Evolutionary conservation across 1,139 yeast genomes (phyloP).

Genomic region (Kluyveromyces sp.): DNA sequence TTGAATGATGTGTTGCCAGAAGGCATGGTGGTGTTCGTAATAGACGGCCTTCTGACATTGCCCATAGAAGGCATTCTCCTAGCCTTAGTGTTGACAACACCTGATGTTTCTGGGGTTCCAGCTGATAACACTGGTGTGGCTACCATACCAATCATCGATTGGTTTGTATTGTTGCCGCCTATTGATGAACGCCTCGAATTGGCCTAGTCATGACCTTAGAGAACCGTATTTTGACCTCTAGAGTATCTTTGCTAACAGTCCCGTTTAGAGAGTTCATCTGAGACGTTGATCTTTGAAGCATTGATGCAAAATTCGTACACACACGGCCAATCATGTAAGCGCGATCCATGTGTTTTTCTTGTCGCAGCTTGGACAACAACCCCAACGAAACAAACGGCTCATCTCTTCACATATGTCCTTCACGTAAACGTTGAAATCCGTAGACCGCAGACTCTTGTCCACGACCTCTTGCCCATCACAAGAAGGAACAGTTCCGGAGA

Average conservation of each 20-base stretch:
- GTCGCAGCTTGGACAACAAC: constrained; percentile 41
- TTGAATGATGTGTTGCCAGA: neutral
- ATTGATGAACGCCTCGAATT: constrained; percentile 10
- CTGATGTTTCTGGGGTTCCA: neutral
- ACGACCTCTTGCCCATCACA: constrained; percentile 6
- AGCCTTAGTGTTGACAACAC: constrained; percentile 1
- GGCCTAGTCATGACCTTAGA: constrained; percentile 30
- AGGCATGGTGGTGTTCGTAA: neutral
- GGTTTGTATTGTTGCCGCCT: constrained; percentile 1
- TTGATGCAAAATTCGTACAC: constrained; percentile 59
- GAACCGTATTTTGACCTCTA: constrained; percentile 57
- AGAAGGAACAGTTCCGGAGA: constrained; percentile 29
- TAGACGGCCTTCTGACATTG: constrained; percentile 1
- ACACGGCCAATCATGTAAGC: constrained; percentile 57
- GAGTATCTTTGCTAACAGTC: constrained; percentile 36
- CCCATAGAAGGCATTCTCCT: constrained; percentile 5
- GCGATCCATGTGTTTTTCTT: neutral
- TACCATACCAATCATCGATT: neutral
- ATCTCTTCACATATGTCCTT: constrained; percentile 68
- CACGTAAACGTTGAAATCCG: constrained; percentile 63
- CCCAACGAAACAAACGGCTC: constrained; percentile 77
- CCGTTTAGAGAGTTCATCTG: neutral
- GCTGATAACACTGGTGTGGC: neutral
- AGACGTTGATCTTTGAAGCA: constrained; percentile 36
- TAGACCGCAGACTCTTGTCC: constrained; percentile 4